phyloP scores from a whole-genome alignment of 306 rosid genomes.

The Fagus crenata region DNA sequence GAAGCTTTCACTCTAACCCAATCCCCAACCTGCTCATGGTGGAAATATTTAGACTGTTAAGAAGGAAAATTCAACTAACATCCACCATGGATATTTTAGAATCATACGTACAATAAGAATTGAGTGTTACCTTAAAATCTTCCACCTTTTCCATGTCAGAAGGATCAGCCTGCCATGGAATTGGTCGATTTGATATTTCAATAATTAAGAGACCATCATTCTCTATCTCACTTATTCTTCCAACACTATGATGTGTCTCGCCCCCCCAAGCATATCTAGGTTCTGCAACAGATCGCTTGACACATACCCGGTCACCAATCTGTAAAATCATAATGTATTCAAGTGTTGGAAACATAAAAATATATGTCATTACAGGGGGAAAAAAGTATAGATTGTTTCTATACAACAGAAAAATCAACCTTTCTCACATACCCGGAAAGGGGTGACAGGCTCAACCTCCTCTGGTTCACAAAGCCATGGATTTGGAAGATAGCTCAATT shows the following conservation, averaged over 20 bases:
- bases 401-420: slow-evolving; percentile 19
- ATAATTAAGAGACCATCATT: slow-evolving; percentile 91
- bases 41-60: slow-evolving; percentile 19
- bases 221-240: slow-evolving; percentile 94
- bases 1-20: slow-evolving; percentile 99
- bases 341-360: slow-evolving; percentile 16
- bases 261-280: slow-evolving; percentile 99
- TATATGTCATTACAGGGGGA: slow-evolving; percentile 4
- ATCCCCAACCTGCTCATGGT: slow-evolving; percentile 75
- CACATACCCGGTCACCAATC: slow-evolving; percentile 94
- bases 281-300: slow-evolving; percentile 97
- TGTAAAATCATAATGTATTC: slow-evolving; percentile 37
- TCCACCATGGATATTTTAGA: slow-evolving; percentile 9
- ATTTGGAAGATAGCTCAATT: slow-evolving; percentile 90
- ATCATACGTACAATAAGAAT: slow-evolving; percentile 13
- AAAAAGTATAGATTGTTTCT: not conserved
- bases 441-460: slow-evolving; percentile 91
- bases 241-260: slow-evolving; percentile 97
- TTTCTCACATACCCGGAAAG: slow-evolving; percentile 66
- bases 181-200: slow-evolving; percentile 91
- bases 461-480: slow-evolving; percentile 99
- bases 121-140: slow-evolving; percentile 72
- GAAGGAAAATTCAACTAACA: slow-evolving; percentile 20
- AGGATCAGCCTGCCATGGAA: slow-evolving; percentile 99
- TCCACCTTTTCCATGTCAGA: slow-evolving; percentile 99